Base-by-base conservation (phyloP, 2,329 filamentous ascomycete genomes). In the Dothiorella sarmentorum region DNA sequence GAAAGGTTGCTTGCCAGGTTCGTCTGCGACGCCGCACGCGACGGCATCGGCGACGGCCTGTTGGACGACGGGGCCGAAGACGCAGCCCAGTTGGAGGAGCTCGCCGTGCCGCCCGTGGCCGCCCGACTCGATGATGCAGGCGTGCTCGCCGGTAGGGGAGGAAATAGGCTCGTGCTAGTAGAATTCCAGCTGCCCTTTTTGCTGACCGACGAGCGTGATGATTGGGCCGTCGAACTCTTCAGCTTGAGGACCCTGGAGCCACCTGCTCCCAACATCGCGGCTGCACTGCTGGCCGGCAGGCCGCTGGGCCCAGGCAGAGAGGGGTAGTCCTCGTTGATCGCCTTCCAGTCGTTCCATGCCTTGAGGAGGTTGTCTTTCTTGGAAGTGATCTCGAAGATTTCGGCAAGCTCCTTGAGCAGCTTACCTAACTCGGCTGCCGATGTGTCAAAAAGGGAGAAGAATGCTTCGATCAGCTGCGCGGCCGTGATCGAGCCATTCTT, bases 261-360 rank as follows among this genome's bases (percentile, higher is more conserved):
- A 33, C 80, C 79, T 55, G 63, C 79, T 69, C 72, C 74, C 33
- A 71, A 70, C 66, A 71, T 70, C 20, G 65, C 72, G 15, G 73
- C 74, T 4, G 76, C 77, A 24, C 86, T 85, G 35, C 86, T 81
- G 73, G 87, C 84, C 52, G 88, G 87, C 15, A 47, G 42, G 13
- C 47, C 57, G 57, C 83, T 82, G 0, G 90, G 82, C 0, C 88
- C 88, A 1, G 93, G 92, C 0, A 97, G 78, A 1, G 89, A 90
- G 0, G 93, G 93, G 65, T 97, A 97, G 71, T 97, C 92, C 73
- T 97, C 92, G 64, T 96, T 95, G 75, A 96, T 94, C 35, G 91
- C 91, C 45, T 90, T 90, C 90, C 93, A 97, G 73, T 96, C 90
- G 65, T 91, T 90, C 91, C 93, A 97, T 1, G 92, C 90, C 66